phyloP scores from a whole-genome alignment of 371 early-diverging fungal species.

The Mucor circinelloides region DNA sequence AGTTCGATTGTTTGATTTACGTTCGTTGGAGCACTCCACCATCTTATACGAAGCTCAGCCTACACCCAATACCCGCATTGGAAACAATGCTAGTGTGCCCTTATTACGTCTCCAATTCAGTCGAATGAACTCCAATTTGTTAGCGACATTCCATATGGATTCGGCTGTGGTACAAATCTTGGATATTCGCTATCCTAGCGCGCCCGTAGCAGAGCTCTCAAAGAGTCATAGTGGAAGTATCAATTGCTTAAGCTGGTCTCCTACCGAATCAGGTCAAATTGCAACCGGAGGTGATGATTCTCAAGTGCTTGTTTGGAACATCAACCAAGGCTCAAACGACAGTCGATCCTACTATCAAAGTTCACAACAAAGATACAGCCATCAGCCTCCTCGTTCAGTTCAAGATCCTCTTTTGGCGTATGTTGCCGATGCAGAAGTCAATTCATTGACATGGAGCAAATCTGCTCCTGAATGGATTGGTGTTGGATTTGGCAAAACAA shows the following conservation, averaged over 20 bases:
- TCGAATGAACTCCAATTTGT: constrained; percentile 82
- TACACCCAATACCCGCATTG: constrained; percentile 2
- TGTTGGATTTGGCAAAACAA: constrained; percentile 66
- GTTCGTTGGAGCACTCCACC: constrained; percentile 92
- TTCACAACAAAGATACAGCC: constrained; percentile 22
- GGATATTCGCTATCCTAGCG: constrained; percentile 90
- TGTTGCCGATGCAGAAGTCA: constrained; percentile 69
- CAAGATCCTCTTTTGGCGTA: constrained; percentile 76
- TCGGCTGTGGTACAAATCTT: constrained; percentile 78
- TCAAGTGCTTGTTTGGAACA: constrained; percentile 83
- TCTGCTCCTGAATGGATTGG: constrained; percentile 77
- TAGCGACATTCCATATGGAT: constrained; percentile 91
- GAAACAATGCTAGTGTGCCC: constrained; percentile 50
- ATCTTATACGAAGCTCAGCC: constrained; percentile 94
- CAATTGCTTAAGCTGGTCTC: constrained; percentile 84
- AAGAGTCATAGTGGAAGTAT: constrained; percentile 77
- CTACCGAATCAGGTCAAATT: constrained; percentile 69
- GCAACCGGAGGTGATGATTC: constrained; percentile 80
- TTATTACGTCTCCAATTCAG: constrained; percentile 89
- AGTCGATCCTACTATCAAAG: constrained; percentile 25
- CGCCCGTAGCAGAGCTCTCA: constrained; percentile 79
- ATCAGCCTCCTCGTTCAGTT: constrained; percentile 41
- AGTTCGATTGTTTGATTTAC: constrained; percentile 94
- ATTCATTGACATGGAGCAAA: constrained; percentile 74
- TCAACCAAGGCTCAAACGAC: constrained; percentile 42